These are phyloP conservation scores for Colletotrichum chlorophyti DNA, from an alignment of 2,329 filamentous ascomycete species.

Conservation along the genomic window DNA sequence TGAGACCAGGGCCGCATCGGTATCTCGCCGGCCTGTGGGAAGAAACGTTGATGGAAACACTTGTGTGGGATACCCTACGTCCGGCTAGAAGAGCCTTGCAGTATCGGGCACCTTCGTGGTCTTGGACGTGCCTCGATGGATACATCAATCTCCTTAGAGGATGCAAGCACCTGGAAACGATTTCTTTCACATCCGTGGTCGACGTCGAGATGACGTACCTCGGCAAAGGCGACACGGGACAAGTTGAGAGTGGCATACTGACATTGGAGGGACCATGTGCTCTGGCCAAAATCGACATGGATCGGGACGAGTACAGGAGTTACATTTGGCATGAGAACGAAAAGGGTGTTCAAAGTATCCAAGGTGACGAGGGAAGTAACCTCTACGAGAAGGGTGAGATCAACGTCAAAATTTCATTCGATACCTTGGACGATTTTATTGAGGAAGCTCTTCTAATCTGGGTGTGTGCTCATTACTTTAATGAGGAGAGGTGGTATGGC, in stretches of 20 bases:
- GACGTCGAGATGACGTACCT: not conserved
- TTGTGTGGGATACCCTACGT: not conserved
- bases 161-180: fast-evolving
- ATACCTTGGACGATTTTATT: too few relatives aligned
- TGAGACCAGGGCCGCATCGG: not conserved
- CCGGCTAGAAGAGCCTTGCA: not conserved
- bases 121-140: not conserved
- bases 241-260: not conserved
- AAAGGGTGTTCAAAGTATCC: too few relatives aligned
- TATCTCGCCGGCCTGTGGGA: slow-evolving; percentile 3
- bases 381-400: too few relatives aligned
- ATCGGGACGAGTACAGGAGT: too few relatives aligned
- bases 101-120: slow-evolving; percentile 4
- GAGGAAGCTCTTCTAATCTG: too few relatives aligned
- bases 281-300: too few relatives aligned
- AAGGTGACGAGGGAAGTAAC: too few relatives aligned
- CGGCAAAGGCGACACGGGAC: not conserved
- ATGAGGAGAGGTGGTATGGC: too few relatives aligned
- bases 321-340: too few relatives aligned
- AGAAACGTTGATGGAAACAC: not conserved
- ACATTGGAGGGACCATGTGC: not conserved
- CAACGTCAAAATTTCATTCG: too few relatives aligned
- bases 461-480: too few relatives aligned
- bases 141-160: not conserved
- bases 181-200: not conserved